These are phyloP conservation scores for Pezicula rhizophila DNA, from an alignment of 2,329 filamentous ascomycete genomes.

Conservation along the genomic window DNA sequence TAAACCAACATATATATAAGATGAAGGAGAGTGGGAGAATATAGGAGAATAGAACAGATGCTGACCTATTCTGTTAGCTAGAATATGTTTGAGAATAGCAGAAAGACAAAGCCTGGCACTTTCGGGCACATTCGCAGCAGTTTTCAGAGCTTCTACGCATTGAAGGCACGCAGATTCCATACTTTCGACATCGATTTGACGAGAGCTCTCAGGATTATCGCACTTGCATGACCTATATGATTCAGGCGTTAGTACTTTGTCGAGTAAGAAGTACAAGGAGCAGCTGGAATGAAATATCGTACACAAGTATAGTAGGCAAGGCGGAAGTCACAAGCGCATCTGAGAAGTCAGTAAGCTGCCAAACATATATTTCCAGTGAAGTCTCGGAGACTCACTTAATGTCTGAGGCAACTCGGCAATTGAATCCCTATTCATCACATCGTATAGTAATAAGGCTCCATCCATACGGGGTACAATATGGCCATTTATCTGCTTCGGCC, in stretches of 20 bases:
- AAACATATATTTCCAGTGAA: slow-evolving; percentile 6
- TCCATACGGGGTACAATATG: slow-evolving; percentile 70
- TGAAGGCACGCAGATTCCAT: slow-evolving; percentile 63
- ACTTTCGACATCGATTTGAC: slow-evolving; percentile 63
- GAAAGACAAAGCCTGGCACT: slow-evolving; percentile 71
- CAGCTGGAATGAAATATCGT: no score
- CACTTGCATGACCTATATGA: slow-evolving; percentile 66
- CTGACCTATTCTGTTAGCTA: slow-evolving; percentile 64
- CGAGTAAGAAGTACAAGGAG: no score
- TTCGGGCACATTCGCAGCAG: slow-evolving; percentile 64
- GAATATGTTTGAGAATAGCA: slow-evolving; percentile 65
- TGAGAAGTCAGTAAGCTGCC: slow-evolving; percentile 32
- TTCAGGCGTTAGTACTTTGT: no score
- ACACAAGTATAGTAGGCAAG: slow-evolving; percentile 71
- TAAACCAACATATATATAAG: slow-evolving; percentile 3
- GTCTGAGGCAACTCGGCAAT: slow-evolving; percentile 69
- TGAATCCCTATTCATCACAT: slow-evolving; percentile 73
- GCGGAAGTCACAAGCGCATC: slow-evolving; percentile 67
- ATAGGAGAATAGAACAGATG: slow-evolving; percentile 13
- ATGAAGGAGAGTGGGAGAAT: no score
- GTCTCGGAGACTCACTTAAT: slow-evolving; percentile 58
- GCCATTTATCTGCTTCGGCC: slow-evolving; percentile 64
- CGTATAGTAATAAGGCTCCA: slow-evolving; percentile 79
- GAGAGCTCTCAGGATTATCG: slow-evolving; percentile 65
- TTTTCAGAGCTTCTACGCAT: slow-evolving; percentile 67